phyloP scores from a whole-genome alignment of 371 early-diverging fungal genomes.

The Mortierella sp. region DNA sequence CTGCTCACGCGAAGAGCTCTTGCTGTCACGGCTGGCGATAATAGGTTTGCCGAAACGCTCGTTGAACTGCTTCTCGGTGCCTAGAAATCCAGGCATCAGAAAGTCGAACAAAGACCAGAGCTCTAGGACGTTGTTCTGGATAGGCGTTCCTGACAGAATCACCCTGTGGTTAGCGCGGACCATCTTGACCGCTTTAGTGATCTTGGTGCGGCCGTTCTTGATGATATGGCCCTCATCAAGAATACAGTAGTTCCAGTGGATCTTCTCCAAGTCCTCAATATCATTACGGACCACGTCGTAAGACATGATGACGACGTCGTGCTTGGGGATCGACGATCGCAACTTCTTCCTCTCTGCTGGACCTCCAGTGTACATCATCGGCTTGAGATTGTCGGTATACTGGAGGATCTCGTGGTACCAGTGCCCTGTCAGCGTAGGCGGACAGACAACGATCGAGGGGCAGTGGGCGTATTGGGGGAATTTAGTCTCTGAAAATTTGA shows the following conservation, averaged over 20 bases:
- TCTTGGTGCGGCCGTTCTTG: constrained; percentile 95
- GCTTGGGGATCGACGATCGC: constrained; percentile 61
- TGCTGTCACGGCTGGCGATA: constrained; percentile 89
- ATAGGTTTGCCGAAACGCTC: constrained; percentile 94
- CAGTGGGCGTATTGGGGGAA: constrained; percentile 75
- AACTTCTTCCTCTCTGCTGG: constrained; percentile 84
- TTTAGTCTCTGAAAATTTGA: constrained; percentile 72
- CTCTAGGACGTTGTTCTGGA: constrained; percentile 99
- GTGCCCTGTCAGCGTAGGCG: constrained; percentile 96
- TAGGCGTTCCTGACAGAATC: constrained; percentile 99
- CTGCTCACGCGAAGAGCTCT: constrained; percentile 86
- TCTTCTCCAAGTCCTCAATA: constrained; percentile 80
- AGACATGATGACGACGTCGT: constrained; percentile 93
- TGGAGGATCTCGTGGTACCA: constrained; percentile 97
- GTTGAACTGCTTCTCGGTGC: constrained; percentile 90
- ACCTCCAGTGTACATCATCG: constrained; percentile 89
- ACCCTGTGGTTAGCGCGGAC: constrained; percentile 90
- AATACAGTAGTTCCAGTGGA: constrained; percentile 96
- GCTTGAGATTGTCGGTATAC: constrained; percentile 83
- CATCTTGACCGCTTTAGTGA: constrained; percentile 91
- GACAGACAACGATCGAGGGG: constrained; percentile 97
- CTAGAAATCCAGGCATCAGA: constrained; percentile 96
- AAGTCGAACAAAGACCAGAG: constrained; percentile 99
- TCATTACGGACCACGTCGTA: constrained; percentile 98
- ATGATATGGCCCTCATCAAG: constrained; percentile 99